Percentiles rank a stretch among this genome's conserved stretches.
phyloP scores from a whole-genome alignment of 1,139 yeast genomes.

The Yarrowia galli region DNA sequence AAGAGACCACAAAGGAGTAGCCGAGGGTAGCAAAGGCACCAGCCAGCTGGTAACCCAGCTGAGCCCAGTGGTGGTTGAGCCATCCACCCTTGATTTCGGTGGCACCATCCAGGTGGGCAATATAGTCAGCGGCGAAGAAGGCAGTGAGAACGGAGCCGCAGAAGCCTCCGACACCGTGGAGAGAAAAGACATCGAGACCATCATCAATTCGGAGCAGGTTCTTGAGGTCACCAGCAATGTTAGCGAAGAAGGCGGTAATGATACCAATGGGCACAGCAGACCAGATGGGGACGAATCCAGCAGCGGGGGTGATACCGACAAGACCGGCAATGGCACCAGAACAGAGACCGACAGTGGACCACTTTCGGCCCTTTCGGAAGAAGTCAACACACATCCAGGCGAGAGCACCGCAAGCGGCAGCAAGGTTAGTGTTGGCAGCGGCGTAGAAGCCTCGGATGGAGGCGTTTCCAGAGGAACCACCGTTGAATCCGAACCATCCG shows the following conservation, averaged over 20 bases:
- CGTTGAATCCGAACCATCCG: conserved; percentile 98
- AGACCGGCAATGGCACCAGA: conserved; percentile 93
- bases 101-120: conserved; percentile 66
- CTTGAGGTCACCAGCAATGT: conserved; percentile 85
- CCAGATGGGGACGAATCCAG: conserved; percentile 93
- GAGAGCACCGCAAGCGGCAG: conserved; percentile 91
- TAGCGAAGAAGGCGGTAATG: conserved; percentile 78
- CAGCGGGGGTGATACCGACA: conserved; percentile 97
- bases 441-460: conserved; percentile 94
- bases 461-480: conserved; percentile 95
- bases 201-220: conserved; percentile 72
- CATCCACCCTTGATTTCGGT: conserved; percentile 85
- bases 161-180: conserved; percentile 52
- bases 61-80: conserved; percentile 88
- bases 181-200: conserved; percentile 51
- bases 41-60: conserved; percentile 92
- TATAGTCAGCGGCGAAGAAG: conserved; percentile 46
- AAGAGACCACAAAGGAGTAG: conserved; percentile 83
- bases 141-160: conserved; percentile 52
- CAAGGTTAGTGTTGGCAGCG: conserved; percentile 86
- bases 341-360: conserved; percentile 96
- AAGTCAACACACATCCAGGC: conserved; percentile 93
- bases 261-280: conserved; percentile 84
- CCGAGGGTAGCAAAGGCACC: conserved; percentile 75
- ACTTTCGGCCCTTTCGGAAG: conserved; percentile 85